These are phyloP conservation scores for Tolypocladium endophyticum DNA, from an alignment of 2,329 filamentous ascomycete genomes.

Conservation along the genomic window DNA sequence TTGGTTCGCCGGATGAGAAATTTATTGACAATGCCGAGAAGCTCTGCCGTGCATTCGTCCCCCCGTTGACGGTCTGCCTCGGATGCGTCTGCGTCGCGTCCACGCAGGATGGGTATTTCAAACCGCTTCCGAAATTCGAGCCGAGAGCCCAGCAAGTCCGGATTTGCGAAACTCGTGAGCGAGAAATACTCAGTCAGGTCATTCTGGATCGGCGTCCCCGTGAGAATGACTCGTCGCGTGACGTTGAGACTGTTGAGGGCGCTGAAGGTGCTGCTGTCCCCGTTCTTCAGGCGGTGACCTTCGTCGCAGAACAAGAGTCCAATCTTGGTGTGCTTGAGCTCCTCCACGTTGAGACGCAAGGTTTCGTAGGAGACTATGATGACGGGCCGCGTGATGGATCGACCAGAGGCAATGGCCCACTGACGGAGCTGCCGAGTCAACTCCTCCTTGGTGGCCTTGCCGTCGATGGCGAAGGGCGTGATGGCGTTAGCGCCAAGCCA, in stretches of 20 bases:
- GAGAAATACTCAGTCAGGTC: constrained; percentile 98
- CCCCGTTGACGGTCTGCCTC: constrained; percentile 75
- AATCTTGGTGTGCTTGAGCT: constrained; percentile 81
- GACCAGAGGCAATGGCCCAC: constrained; percentile 88
- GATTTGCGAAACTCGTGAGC: constrained; percentile 92
- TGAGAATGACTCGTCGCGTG: constrained; percentile 82
- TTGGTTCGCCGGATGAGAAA: constrained; percentile 98
- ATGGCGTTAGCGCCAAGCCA: constrained; percentile 92
- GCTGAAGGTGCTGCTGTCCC: constrained; percentile 88
- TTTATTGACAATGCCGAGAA: constrained; percentile 83
- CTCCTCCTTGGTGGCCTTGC: constrained; percentile 91
- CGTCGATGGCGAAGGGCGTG: constrained; percentile 89
- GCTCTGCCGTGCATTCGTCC: constrained; percentile 70
- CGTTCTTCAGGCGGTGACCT: constrained; percentile 92
- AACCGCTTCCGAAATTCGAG: constrained; percentile 89
- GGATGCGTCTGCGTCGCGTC: constrained; percentile 80
- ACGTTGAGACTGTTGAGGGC: constrained; percentile 88
- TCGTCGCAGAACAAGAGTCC: constrained; percentile 92
- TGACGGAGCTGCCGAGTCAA: constrained; percentile 82
- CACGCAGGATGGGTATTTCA: constrained; percentile 83
- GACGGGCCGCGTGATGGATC: constrained; percentile 79
- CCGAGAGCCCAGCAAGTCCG: constrained; percentile 77
- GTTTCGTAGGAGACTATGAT: constrained; percentile 98
- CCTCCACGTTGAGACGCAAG: constrained; percentile 78
- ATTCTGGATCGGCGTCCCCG: constrained; percentile 95